Evolutionary conservation across 805 yeast genomes (phyloP), one percentile per base, ranked within the genome.

Genomic region (Teunomyces stri): DNA sequence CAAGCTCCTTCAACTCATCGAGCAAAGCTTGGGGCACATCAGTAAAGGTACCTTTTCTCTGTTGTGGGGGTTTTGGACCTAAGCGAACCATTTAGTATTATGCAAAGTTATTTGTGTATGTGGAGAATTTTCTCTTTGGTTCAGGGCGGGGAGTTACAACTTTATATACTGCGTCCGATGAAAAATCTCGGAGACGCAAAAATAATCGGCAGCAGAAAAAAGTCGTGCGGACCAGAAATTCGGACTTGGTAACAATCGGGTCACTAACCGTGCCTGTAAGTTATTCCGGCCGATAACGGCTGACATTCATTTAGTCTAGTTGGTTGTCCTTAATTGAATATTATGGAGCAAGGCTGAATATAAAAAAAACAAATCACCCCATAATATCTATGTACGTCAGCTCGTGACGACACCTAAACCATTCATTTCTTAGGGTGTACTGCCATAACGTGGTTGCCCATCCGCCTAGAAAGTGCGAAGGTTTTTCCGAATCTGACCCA

Each of bases 21-120:
- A 81, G 68, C 62, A 88, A 70, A 49, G 73, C 80, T 50, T 75
- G 78, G 43, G 92, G 86, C 47, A 88, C 84, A 55, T 83, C 88
- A 41, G 81, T 62, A 58, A 70, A 70, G 7, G 76, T 61, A 51
- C 82, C 84, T 68, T 82, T 86, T 74, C 94, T 85, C 64, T 81
- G 79, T 53, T 87, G 91, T 46, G 94, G 94, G 57, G 79, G 80
- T 65, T 85, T 84, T 52, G 95, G 92, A 64, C 94, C 95, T 61
- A 87, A 77, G 68, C 82, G 88, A 67, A 87, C 95, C 95, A 87
- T 87, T 57, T 50, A 20, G 25, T 36, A 13, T 18, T 36, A 13
- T 31, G 34, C 34, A 13, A 31, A 20, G 27, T 35, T 35, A 35
- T 16, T 11, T 10, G 34, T 16, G 22, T 35, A 16, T 35, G 12